Evolutionary conservation across 106 monocot genomes (phyloP), one percentile per base, ranked within the genome.

Genomic region (Allium sativum): DNA sequence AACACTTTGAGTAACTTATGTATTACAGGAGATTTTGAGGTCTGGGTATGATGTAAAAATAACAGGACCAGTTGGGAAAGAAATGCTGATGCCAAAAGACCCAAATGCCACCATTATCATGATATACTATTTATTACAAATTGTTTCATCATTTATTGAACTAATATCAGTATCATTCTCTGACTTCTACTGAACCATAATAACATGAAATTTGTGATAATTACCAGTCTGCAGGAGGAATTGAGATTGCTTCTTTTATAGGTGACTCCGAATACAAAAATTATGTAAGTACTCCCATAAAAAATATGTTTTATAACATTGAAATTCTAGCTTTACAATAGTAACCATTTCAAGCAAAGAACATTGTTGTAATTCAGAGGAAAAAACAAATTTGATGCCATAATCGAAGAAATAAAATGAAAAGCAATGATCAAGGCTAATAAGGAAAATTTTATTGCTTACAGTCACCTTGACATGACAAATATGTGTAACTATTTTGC

Each of bases 71-170:
- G 83, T 94, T 1, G 93, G 93, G 31, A 94, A 94, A 70, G 93
- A 94, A 70, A 94, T 94, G 93, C 86, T 94, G 48, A 89, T 94
- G 93, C 93, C 93, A 6, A 81, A 81, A 68, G 93, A 94, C 64
- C 93, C 85, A 20, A 83, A 86, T 77, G 89, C 93, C 52, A 94
- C 82, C n/a, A 59, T 94, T 60, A 60, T 94, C 60, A 94, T 94
- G 93, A 89, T 89, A 80, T 71, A 41, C 43, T 45, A n/a, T n/a
- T n/a, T n/a, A n/a, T 5, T 20, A n/a, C 53, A 12, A 42, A 11
- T 3, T 43, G 11, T 8, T 6, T 62, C 13, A 17, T 9, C 14
- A 3, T 62, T 44, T 4, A 42, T 46, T 10, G 1, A 41, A 8
- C 10, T 18, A 43, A 8, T 41, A 45, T 18, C 10, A 6, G 6